Percentiles rank a stretch among this genome's conserved stretches.
phyloP scores from a whole-genome alignment of 2,329 filamentous ascomycete species.

The Curvularia sp. region DNA sequence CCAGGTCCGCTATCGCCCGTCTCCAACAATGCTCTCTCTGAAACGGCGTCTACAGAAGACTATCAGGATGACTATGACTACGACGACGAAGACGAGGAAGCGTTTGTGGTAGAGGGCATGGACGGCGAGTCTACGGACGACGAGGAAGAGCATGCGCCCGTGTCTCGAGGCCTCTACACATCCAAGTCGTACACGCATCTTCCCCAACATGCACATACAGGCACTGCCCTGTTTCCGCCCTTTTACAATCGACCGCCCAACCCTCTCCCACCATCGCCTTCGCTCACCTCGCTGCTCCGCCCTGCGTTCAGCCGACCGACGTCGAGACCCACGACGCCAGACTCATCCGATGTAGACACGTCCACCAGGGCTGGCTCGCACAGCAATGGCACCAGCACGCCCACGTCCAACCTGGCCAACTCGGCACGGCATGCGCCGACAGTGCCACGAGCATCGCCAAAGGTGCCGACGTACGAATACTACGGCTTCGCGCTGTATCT shows the following conservation, averaged over 20 bases:
- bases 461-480: conserved; percentile 99
- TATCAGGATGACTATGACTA: conserved; percentile 25
- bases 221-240: conserved; percentile 69
- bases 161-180: conserved; percentile 51
- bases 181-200: conserved; percentile 57
- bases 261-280: conserved; percentile 89
- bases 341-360: conserved; percentile 83
- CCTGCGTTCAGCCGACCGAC: conserved; percentile 64
- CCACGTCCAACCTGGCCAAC: conserved; percentile 62
- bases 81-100: conserved; percentile 24
- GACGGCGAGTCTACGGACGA: conserved; percentile 29
- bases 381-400: conserved; percentile 37
- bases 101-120: conserved; percentile 28
- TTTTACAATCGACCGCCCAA: conserved; percentile 98
- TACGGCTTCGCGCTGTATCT: conserved; percentile 98
- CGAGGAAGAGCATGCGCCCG: conserved; percentile 19
- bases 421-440: conserved; percentile 66
- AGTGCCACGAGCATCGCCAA: conserved; percentile 84
- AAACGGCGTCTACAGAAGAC: conserved; percentile 43
- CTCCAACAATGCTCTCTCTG: conserved; percentile 43
- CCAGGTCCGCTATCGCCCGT: conserved; percentile 31
- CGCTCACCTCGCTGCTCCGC: conserved; percentile 87
- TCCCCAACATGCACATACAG: conserved; percentile 36
- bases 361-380: conserved; percentile 19
- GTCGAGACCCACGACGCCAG: conserved; percentile 90